These are phyloP conservation scores for Neofusicoccum sp. DNA, from an alignment of 2,329 filamentous ascomycete species.

Conservation along the genomic window DNA sequence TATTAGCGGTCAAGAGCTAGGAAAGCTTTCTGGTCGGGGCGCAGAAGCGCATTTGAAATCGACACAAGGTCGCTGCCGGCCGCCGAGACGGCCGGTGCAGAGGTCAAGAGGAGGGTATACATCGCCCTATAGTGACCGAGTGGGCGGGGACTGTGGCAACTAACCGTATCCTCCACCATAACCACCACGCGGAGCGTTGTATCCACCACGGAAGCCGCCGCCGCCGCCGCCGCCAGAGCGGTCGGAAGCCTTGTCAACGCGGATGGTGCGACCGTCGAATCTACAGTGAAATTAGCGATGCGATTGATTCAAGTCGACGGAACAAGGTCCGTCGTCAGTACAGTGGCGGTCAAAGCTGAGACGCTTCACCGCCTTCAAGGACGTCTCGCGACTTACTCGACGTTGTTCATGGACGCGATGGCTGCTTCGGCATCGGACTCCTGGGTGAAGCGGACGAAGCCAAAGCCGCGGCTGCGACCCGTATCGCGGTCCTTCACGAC, in stretches of 20 bases:
- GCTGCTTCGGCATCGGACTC: conserved; percentile 75
- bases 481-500: conserved; percentile 98
- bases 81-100: background rate
- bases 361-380: conserved; percentile 13
- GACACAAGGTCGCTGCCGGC: background rate
- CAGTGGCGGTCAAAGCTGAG: conserved; percentile 12
- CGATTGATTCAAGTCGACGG: background rate
- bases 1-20: conserved; percentile 25
- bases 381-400: conserved; percentile 66
- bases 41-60: background rate
- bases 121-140: background rate
- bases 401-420: conserved; percentile 78
- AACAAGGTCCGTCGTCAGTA: conserved; percentile 4
- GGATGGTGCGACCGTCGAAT: conserved; percentile 91
- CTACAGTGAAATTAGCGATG: conserved; percentile 45
- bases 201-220: conserved; percentile 31
- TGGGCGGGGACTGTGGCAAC: conserved; percentile 6
- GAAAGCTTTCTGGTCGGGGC: background rate
- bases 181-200: conserved; percentile 28
- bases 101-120: background rate
- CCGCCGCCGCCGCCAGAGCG: conserved; percentile 53
- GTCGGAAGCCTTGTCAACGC: conserved; percentile 93
- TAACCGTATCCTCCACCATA: conserved; percentile 29
- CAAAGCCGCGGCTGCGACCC: conserved; percentile 93
- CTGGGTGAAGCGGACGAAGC: conserved; percentile 85